A percentile compares a stretch with the other conserved stretches of the same genome.
Evolutionary conservation across 192 early-diverging fungal species (phyloP).

Genomic region (Allomyces macrogynus): DNA sequence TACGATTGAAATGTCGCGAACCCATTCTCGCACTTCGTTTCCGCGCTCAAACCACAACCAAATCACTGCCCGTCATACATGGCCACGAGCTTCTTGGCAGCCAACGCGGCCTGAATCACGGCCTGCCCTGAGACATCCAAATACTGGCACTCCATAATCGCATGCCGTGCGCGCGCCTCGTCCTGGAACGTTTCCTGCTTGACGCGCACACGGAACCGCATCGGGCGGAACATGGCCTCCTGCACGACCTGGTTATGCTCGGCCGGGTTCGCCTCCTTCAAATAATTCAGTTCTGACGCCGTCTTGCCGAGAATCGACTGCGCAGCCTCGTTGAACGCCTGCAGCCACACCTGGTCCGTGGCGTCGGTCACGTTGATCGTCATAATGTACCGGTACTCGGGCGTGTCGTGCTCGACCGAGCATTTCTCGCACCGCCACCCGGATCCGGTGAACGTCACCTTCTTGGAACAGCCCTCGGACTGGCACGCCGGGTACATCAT

Average conservation of each 20-base stretch:
- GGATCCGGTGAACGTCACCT: slow-evolving; percentile 41
- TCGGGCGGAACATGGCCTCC: slow-evolving; percentile 43
- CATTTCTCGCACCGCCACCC: slow-evolving; percentile 88
- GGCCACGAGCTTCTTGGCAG: background rate
- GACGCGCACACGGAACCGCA: slow-evolving; percentile 51
- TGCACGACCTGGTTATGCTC: slow-evolving; percentile 27
- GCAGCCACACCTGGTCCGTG: slow-evolving; percentile 59
- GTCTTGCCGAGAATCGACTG: slow-evolving; percentile 36
- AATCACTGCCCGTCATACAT: background rate
- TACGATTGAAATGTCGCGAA: no score
- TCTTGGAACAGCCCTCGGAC: slow-evolving; percentile 61
- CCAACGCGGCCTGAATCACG: background rate
- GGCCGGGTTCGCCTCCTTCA: slow-evolving; percentile 11
- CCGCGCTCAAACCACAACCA: no score
- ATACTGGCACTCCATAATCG: background rate
- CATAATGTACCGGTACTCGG: slow-evolving; percentile 70
- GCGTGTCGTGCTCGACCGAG: slow-evolving; percentile 38
- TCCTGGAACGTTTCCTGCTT: slow-evolving; percentile 66
- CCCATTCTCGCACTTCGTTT: no score
- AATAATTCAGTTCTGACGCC: slow-evolving; percentile 42
- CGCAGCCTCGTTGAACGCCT: slow-evolving; percentile 71
- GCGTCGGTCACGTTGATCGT: slow-evolving; percentile 47
- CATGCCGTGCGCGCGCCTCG: background rate
- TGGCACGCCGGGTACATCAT: slow-evolving; percentile 75
- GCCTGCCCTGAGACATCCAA: background rate